Percentiles rank a stretch among this genome's conserved stretches.
Conservation (phyloP, 495 filamentous ascomycete genomes). For the Podospora fimiseda region DNA sequence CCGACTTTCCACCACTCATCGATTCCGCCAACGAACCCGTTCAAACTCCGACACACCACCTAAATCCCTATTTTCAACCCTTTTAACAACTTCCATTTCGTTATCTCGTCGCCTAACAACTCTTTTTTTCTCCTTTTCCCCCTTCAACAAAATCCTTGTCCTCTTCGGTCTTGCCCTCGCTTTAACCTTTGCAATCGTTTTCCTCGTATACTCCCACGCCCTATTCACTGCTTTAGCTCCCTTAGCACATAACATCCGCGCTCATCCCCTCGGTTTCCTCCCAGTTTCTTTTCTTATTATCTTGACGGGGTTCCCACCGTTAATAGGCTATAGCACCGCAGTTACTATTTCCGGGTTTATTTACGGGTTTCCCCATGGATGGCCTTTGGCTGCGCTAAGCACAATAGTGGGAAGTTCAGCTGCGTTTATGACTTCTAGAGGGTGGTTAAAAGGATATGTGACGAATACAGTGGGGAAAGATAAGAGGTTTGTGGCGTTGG, state of each 20-base stretch:
- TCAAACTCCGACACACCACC: constrained; percentile 13
- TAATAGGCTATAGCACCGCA: constrained; percentile 83
- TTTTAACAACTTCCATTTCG: constrained; percentile 13
- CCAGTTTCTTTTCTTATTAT: constrained; percentile 75
- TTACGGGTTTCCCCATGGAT: constrained; percentile 88
- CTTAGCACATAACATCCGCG: constrained; percentile 65
- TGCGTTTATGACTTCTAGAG: constrained; percentile 73
- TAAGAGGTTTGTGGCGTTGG: constrained; percentile 59
- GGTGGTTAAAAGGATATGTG: constrained; percentile 70
- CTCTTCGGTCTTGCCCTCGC: constrained; percentile 42
- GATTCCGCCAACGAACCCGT: constrained; percentile 17
- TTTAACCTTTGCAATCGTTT: constrained; percentile 53
- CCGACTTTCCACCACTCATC: constrained; percentile 4
- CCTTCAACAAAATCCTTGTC: constrained; percentile 55
- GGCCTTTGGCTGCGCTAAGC: constrained; percentile 75
- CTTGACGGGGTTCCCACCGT: constrained; percentile 74
- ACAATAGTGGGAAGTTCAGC: constrained; percentile 70
- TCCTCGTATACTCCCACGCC: constrained; percentile 67
- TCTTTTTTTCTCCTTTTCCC: constrained; percentile 43
- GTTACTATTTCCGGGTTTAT: constrained; percentile 87
- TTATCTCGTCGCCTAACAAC: constrained; percentile 18
- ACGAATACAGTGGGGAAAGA: constrained; percentile 73
- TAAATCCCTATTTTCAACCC: constrained; percentile 12
- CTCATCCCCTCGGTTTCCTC: constrained; percentile 62
- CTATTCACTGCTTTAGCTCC: constrained; percentile 70